Percentiles rank a stretch among this genome's conserved stretches.
Conservation (phyloP, 495 filamentous ascomycete species). For the Extremus antarcticus region DNA sequence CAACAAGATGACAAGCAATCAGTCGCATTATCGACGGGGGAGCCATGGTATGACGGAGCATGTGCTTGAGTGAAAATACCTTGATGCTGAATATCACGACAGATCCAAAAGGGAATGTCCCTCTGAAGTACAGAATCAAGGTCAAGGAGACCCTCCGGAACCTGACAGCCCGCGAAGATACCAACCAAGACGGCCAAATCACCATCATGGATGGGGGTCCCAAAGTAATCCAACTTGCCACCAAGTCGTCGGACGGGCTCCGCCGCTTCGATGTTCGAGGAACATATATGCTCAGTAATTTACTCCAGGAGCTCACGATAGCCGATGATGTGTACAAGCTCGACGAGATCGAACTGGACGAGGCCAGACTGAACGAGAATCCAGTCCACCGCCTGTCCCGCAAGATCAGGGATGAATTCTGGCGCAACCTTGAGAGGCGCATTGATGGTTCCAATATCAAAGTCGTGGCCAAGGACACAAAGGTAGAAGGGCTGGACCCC, state of each 20-base stretch:
- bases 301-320: constrained; percentile 84
- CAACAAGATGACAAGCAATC: neutral
- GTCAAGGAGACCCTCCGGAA: constrained; percentile 64
- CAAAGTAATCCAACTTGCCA: constrained; percentile 77
- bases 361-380: constrained; percentile 80
- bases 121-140: constrained; percentile 63
- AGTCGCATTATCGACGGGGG: constrained; percentile 3
- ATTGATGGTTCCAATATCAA: constrained; percentile 86
- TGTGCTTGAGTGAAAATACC: neutral
- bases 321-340: constrained; percentile 75
- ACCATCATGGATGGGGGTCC: constrained; percentile 92
- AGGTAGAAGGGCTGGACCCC: constrained; percentile 82
- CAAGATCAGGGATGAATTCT: constrained; percentile 78
- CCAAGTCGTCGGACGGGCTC: constrained; percentile 74
- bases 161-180: constrained; percentile 73
- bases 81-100: constrained; percentile 3
- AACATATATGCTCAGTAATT: constrained; percentile 90
- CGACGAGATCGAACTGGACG: constrained; percentile 76
- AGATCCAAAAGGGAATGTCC: constrained; percentile 42
- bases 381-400: constrained; percentile 77
- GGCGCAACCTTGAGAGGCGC: constrained; percentile 73
- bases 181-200: constrained; percentile 85
- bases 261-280: constrained; percentile 78
- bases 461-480: constrained; percentile 71
- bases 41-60: constrained; percentile 20